Base-by-base conservation (phyloP, 1,284 basidiomycete species). In the Singerocomus inundabilis region DNA sequence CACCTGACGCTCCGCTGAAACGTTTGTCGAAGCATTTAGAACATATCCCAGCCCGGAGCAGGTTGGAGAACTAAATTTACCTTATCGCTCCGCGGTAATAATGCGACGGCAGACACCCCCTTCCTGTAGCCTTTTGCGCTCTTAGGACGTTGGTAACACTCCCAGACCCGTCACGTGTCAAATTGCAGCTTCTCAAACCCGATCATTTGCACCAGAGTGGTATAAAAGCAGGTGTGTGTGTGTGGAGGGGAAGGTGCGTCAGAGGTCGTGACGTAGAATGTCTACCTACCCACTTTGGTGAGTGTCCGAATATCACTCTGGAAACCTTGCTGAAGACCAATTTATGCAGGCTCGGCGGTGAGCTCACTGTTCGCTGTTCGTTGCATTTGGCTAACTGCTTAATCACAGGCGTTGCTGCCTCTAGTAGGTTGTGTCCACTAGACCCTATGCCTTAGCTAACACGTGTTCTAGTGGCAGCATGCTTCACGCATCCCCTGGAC, bases 401-500 rank as follows among this genome's bases (percentile, higher is more conserved):
- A 33, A 38, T 36, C 9, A 37, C 43, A 90, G 88, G 88, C 31
- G 77, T 88, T 37, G 87, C 84, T 41, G 88, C 87, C 34, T 88
- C 87, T 32, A 81, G 88, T 90, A 64, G 56, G 85, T 78, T 33
- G 6, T 37, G 15, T 25, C 25, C 31, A 37, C 51, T 11, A 29
- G 10, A 32, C 31, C 31, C 28, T 16, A 18, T 28, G 35, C 35
- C 18, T 39, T 49, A 49, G 5, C 35, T 52, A 33, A 51, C 40
- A 35, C 38, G n/a, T 55, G 33, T 47, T 57, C 26, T 51, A 93
- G 91, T 93, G 84, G 91, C 91, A 34, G 87, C 91, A 45, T 85
- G 81, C 59, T 88, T 81, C 64, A 93, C 91, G 0, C 91, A 94
- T 72, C 91, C 91, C 28, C 70, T 93, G 41, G 91, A 94, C 68